A percentile compares a stretch with the other conserved stretches of the same genome.
Evolutionary conservation across 345 rosid genomes (phyloP).

Genomic region (Sonneratia alba): DNA sequence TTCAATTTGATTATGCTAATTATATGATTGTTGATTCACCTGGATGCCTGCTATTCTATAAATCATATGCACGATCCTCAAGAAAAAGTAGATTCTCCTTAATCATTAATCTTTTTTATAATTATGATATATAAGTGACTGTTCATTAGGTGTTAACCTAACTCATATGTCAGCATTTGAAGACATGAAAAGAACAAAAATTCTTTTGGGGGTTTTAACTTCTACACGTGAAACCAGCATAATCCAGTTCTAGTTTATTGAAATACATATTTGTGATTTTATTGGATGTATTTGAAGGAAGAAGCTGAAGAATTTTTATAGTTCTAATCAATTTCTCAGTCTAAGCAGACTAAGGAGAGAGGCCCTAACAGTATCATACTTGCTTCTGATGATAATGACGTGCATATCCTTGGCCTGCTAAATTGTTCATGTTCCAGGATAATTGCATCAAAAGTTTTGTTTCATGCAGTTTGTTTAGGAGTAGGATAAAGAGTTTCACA

Average conservation of each 20-base stretch:
- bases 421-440: neutral
- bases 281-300: neutral
- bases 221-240: neutral
- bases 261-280: neutral
- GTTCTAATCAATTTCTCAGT: neutral
- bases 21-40: neutral
- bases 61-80: neutral
- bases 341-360: neutral
- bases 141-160: neutral
- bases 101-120: neutral
- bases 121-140: neutral
- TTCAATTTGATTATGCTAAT: constrained; percentile 7
- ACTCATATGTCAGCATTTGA: neutral
- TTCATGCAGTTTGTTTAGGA: neutral
- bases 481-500: neutral
- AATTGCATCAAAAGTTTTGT: neutral
- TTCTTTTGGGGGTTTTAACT: neutral
- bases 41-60: neutral
- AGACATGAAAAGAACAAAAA: neutral
- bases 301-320: neutral
- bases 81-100: neutral
- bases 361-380: neutral
- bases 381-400: neutral
- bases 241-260: neutral
- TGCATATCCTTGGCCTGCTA: neutral